Evolutionary conservation across 208 protist species (phyloP).

Genomic region (Leishmania arabica): DNA sequence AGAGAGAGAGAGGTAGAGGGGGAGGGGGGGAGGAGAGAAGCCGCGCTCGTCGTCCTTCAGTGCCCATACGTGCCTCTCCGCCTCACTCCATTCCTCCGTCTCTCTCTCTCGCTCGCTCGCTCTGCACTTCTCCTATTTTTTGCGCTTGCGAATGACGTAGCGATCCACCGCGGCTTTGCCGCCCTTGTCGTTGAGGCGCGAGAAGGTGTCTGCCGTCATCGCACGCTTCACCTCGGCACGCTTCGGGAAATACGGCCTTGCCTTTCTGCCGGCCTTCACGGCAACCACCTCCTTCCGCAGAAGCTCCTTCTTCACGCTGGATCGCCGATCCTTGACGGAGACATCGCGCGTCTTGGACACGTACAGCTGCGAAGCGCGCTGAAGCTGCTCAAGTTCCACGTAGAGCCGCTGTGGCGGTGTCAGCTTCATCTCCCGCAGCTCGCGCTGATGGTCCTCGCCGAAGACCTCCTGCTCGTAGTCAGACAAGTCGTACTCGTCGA

Average conservation of each 20-base stretch:
- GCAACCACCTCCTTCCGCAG: constrained; percentile 74
- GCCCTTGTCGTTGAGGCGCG: constrained; percentile 65
- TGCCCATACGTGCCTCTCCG: not conserved
- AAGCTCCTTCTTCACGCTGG: constrained; percentile 50
- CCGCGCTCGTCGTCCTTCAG: not conserved
- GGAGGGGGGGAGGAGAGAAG: not conserved
- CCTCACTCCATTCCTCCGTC: not conserved
- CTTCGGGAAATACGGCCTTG: constrained; percentile 81
- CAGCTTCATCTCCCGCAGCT: constrained; percentile 57
- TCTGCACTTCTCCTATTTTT: constrained; percentile 2
- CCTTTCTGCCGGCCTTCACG: constrained; percentile 74
- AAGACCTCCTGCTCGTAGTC: constrained; percentile 79
- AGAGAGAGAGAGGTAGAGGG: too few species aligned
- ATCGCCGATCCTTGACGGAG: constrained; percentile 39
- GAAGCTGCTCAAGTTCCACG: constrained; percentile 60
- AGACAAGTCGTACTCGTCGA: constrained; percentile 85
- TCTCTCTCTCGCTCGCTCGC: not conserved
- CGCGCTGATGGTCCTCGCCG: constrained; percentile 65
- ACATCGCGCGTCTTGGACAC: constrained; percentile 42
- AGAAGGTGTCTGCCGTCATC: constrained; percentile 73
- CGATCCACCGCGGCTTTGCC: constrained; percentile 83
- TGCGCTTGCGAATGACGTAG: constrained; percentile 68
- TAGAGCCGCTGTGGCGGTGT: constrained; percentile 54
- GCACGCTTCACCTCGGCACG: constrained; percentile 72
- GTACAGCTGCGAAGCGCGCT: constrained; percentile 77